Percentiles rank a stretch among this genome's conserved stretches.
Evolutionary conservation across 106 monocot species (phyloP).

Genomic region (Hemerocallis citrina): DNA sequence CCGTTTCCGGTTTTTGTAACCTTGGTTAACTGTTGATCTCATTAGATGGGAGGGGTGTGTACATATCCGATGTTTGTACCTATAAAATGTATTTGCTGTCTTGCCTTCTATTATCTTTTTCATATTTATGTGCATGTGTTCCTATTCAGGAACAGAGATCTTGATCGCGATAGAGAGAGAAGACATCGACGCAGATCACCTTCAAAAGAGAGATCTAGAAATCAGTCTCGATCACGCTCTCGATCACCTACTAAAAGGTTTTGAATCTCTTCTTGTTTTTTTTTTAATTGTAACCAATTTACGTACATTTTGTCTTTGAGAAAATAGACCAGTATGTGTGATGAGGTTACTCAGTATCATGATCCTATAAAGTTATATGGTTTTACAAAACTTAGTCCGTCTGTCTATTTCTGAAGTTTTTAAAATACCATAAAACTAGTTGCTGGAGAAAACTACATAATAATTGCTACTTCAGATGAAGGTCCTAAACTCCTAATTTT

Average conservation of each 20-base stretch:
- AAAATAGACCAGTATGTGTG: not conserved
- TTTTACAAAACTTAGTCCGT: too few species aligned
- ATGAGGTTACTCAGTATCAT: too few species aligned
- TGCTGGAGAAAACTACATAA: too few species aligned
- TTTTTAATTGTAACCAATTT: not conserved
- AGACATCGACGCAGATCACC: conserved; percentile 27
- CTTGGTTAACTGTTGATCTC: not conserved
- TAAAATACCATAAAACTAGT: too few species aligned
- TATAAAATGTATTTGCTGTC: too few species aligned
- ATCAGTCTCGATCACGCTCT: conserved; percentile 36
- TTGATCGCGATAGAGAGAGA: conserved; percentile 20
- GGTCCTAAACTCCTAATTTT: too few species aligned
- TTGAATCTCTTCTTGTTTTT: not conserved
- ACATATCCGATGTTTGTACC: not conserved
- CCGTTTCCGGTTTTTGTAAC: not conserved
- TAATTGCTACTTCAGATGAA: too few species aligned
- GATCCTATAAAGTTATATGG: too few species aligned
- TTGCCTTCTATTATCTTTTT: not conserved
- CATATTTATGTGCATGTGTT: not conserved
- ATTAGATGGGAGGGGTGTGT: not conserved
- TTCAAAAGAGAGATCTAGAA: conserved; percentile 33
- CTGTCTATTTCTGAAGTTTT: too few species aligned
- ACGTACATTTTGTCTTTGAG: not conserved
- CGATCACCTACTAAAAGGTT: conserved; percentile 50
- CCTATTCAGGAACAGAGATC: conserved; percentile 19